Percentiles rank a stretch among this genome's conserved stretches.
Conservation (phyloP, 2,329 filamentous ascomycete genomes). For the Rugonectria rugulosa region DNA sequence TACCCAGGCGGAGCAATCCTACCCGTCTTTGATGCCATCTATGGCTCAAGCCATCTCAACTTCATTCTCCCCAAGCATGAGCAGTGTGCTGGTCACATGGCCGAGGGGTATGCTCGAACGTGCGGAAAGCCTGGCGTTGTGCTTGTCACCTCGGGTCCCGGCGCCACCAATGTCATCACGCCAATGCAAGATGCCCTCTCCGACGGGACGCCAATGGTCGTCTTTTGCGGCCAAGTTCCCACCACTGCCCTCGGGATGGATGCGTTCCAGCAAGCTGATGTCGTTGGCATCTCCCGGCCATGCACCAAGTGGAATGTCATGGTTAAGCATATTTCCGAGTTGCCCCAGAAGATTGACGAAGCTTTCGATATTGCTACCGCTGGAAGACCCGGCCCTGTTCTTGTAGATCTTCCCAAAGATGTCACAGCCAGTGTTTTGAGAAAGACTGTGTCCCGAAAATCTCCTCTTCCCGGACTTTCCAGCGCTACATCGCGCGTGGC, state of each 20-base stretch:
- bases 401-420: slow-evolving; percentile 97
- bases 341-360: slow-evolving; percentile 94
- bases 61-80: slow-evolving; percentile 96
- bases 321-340: slow-evolving; percentile 93
- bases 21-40: slow-evolving; percentile 97
- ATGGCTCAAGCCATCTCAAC: slow-evolving; percentile 96
- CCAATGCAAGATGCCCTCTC: slow-evolving; percentile 96
- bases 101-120: slow-evolving; percentile 92
- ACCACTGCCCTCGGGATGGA: slow-evolving; percentile 92
- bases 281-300: slow-evolving; percentile 89
- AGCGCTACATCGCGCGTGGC: slow-evolving; percentile 81
- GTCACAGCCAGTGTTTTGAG: slow-evolving; percentile 86
- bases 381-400: slow-evolving; percentile 90
- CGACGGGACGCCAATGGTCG: slow-evolving; percentile 94
- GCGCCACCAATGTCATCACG: slow-evolving; percentile 95
- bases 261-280: slow-evolving; percentile 96
- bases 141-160: slow-evolving; percentile 93
- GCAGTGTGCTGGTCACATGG: slow-evolving; percentile 98
- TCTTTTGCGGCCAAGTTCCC: slow-evolving; percentile 92
- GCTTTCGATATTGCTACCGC: slow-evolving; percentile 97
- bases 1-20: slow-evolving; percentile 97
- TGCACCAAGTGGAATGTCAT: slow-evolving; percentile 99
- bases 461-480: slow-evolving; percentile 79
- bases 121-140: slow-evolving; percentile 95
- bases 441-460: slow-evolving; percentile 79